Evolutionary conservation across 2,329 filamentous ascomycete genomes (phyloP).

Genomic region (Diaporthe citri): DNA sequence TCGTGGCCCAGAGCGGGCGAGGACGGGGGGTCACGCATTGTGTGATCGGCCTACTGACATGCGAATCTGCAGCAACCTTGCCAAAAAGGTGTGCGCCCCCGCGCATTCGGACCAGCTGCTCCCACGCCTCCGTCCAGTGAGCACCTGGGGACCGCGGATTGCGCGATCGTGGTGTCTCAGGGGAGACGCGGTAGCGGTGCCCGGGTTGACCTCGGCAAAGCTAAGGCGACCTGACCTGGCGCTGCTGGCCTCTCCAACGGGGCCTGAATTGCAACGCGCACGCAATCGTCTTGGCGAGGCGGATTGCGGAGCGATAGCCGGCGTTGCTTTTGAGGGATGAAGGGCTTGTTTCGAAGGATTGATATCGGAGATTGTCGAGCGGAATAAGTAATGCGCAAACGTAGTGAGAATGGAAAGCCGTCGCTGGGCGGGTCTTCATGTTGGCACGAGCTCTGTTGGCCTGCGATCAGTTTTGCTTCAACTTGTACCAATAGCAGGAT

Average conservation of each 20-base stretch:
- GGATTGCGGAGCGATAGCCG: conserved; percentile 1
- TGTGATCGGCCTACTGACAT: conserved; percentile 20
- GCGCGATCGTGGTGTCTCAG: conserved; percentile 18
- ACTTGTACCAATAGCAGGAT: neutral
- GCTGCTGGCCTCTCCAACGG: neutral
- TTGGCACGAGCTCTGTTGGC: neutral
- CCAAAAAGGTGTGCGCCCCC: conserved; percentile 24
- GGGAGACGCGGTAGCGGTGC: neutral
- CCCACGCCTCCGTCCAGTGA: conserved; percentile 4
- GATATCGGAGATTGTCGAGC: neutral
- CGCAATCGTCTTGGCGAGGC: conserved; percentile 21
- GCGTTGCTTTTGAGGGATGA: neutral
- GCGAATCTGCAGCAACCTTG: neutral
- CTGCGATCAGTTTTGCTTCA: neutral
- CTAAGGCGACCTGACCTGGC: neutral
- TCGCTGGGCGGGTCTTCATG: neutral
- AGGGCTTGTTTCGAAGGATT: neutral
- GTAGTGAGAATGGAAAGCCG: neutral
- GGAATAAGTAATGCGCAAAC: neutral
- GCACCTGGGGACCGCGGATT: neutral
- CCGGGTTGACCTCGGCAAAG: conserved; percentile 3
- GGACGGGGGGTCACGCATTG: conserved; percentile 24
- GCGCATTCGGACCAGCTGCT: neutral
- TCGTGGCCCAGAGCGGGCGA: no score
- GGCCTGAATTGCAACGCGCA: conserved; percentile 13